A percentile compares a stretch with the other conserved stretches of the same genome.
phyloP scores from a whole-genome alignment of 179 eudicot genomes.

The Corrigiola litoralis region DNA sequence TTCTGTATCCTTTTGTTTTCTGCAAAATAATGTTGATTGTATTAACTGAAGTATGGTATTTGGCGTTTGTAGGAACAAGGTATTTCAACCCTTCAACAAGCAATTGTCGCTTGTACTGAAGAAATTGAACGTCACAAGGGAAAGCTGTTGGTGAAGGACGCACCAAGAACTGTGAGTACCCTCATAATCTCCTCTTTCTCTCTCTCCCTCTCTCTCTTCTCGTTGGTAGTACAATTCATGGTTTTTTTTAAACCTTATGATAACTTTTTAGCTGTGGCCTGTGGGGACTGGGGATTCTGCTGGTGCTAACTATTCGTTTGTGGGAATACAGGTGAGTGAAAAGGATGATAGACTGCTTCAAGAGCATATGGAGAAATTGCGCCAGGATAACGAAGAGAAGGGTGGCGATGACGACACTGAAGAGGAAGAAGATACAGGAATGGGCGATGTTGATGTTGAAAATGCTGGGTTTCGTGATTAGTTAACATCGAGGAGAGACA shows the following conservation, averaged over 20 bases:
- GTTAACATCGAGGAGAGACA: not conserved
- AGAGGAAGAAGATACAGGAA: conserved; percentile 95
- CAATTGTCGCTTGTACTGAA: conserved; percentile 69
- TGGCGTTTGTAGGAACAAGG: conserved; percentile 69
- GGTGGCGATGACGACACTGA: conserved; percentile 83
- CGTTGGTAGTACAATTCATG: too few species aligned
- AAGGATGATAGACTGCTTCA: conserved; percentile 81
- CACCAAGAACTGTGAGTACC: conserved; percentile 74
- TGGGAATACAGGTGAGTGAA: conserved; percentile 78
- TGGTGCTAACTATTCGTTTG: not conserved
- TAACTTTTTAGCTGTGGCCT: not conserved
- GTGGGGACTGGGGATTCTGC: too few species aligned
- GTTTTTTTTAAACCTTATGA: too few species aligned
- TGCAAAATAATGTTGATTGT: too few species aligned
- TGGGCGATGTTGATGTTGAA: conserved; percentile 91
- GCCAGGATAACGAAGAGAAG: conserved; percentile 41
- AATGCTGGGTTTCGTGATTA: conserved; percentile 34
- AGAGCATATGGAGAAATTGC: conserved; percentile 69
- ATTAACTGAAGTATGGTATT: not conserved
- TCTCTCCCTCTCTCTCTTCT: not conserved
- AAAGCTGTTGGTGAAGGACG: conserved; percentile 72
- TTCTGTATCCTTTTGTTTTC: not conserved
- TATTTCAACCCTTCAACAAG: conserved; percentile 59
- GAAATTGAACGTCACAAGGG: conserved; percentile 79
- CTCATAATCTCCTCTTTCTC: too few species aligned